A percentile compares a stretch with the other conserved stretches of the same genome.
phyloP scores from a whole-genome alignment of 2,329 filamentous ascomycete genomes.

The Epichloe festucae region DNA sequence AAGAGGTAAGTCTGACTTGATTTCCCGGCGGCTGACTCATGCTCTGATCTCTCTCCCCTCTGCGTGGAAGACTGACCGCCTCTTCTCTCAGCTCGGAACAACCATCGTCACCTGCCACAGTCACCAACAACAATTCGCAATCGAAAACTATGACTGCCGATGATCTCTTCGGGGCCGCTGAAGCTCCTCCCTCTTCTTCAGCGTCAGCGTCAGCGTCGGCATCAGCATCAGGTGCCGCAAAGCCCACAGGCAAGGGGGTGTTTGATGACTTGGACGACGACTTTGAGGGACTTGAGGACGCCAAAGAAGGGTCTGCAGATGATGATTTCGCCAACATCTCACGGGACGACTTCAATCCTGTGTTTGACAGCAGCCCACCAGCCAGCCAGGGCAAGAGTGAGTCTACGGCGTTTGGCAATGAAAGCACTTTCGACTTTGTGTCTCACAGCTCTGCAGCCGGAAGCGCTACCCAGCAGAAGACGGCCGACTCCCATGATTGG shows the following conservation, averaged over 20 bases:
- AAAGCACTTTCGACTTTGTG: conserved; percentile 48
- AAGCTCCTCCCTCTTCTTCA: background rate
- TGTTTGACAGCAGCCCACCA: conserved; percentile 60
- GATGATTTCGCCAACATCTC: conserved; percentile 70
- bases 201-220: background rate
- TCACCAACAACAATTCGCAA: conserved; percentile 15
- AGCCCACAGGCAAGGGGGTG: conserved; percentile 31
- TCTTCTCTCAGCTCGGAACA: conserved; percentile 14
- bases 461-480: conserved; percentile 25
- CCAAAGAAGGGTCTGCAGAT: conserved; percentile 66
- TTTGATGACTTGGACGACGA: conserved; percentile 71
- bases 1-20: conserved; percentile 13
- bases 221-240: conserved; percentile 11
- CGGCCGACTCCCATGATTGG: conserved; percentile 63
- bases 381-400: conserved; percentile 42
- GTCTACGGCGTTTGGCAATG: conserved; percentile 36
- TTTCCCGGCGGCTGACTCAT: background rate
- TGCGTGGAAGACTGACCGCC: background rate
- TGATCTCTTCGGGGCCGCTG: conserved; percentile 29
- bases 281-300: conserved; percentile 73
- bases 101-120: conserved; percentile 19
- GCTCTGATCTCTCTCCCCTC: too few species aligned
- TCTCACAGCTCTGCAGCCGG: conserved; percentile 22
- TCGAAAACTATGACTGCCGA: conserved; percentile 21
- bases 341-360: conserved; percentile 66